phyloP scores from a whole-genome alignment of 2,329 filamentous ascomycete genomes.

The Fusarium austroafricanum region DNA sequence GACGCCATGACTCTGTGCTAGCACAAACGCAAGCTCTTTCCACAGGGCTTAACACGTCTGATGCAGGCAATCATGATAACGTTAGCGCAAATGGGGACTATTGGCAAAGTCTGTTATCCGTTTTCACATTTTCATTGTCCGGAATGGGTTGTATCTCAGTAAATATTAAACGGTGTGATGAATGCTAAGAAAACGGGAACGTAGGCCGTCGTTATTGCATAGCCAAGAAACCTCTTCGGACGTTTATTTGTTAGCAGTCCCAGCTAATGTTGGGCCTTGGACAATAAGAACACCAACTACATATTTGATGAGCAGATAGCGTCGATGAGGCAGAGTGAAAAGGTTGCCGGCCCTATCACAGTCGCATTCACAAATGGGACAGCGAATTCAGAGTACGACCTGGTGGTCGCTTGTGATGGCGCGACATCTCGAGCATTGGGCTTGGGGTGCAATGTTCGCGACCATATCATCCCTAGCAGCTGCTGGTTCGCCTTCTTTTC shows the following conservation, averaged over 20 bases:
- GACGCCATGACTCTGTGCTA: slow-evolving; percentile 4
- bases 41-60: no score
- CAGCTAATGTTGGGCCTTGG: slow-evolving; percentile 32
- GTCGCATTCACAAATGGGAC: slow-evolving; percentile 15
- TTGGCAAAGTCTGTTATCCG: slow-evolving; percentile 18
- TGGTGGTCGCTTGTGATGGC: slow-evolving; percentile 20
- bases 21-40: no score
- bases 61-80: background rate
- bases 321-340: slow-evolving; percentile 12
- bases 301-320: slow-evolving; percentile 19
- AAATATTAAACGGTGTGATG: background rate
- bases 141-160: background rate
- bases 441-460: slow-evolving; percentile 3
- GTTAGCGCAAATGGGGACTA: slow-evolving; percentile 5
- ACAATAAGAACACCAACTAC: slow-evolving; percentile 16
- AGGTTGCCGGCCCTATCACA: background rate
- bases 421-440: slow-evolving; percentile 12
- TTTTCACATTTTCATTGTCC: slow-evolving; percentile 4
- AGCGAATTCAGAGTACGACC: slow-evolving; percentile 11
- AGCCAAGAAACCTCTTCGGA: background rate
- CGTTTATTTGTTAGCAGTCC: background rate
- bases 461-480: slow-evolving; percentile 40
- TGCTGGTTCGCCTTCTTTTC: slow-evolving; percentile 58
- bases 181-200: background rate
- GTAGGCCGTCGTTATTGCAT: no score